phyloP scores from a whole-genome alignment of 1,284 basidiomycete genomes.

The Xerocomus amazonicus region DNA sequence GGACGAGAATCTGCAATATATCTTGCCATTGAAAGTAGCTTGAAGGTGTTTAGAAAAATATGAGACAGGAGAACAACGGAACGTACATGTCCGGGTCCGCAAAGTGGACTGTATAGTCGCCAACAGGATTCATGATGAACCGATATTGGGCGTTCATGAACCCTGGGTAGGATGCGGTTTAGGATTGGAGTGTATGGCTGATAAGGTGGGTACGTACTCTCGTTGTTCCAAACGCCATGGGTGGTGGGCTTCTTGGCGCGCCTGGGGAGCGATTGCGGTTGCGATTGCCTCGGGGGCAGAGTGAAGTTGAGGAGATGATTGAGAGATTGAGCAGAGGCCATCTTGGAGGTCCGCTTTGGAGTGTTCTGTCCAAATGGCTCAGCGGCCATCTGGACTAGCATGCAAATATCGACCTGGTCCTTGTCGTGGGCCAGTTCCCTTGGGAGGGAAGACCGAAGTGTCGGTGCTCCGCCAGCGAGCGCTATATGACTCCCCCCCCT shows the following conservation, averaged over 20 bases:
- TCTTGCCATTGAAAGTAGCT: constrained; percentile 96
- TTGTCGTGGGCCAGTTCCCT: constrained; percentile 32
- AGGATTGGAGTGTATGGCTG: constrained; percentile 7
- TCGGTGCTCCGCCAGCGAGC: neutral
- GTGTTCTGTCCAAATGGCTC: constrained; percentile 35
- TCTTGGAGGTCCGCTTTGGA: constrained; percentile 61
- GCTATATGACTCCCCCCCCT: constrained; percentile 24
- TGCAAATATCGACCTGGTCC: constrained; percentile 7
- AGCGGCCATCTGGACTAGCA: constrained; percentile 40
- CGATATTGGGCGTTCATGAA: constrained; percentile 94
- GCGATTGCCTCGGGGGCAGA: constrained; percentile 71
- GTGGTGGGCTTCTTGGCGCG: constrained; percentile 66
- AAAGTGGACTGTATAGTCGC: constrained; percentile 93
- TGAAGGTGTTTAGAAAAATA: constrained; percentile 10
- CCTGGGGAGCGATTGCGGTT: constrained; percentile 58
- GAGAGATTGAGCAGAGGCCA: constrained; percentile 59
- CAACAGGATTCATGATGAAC: constrained; percentile 88
- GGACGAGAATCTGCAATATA: constrained; percentile 92
- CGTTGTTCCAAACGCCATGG: constrained; percentile 76
- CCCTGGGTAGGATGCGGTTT: constrained; percentile 41
- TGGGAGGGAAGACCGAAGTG: constrained; percentile 25
- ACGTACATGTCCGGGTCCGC: constrained; percentile 91
- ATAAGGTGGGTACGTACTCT: constrained; percentile 57
- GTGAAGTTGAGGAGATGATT: constrained; percentile 85
- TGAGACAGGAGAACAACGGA: constrained; percentile 4